Base-by-base conservation (phyloP, 2,329 filamentous ascomycete species). In the Sporothrix luriei region DNA sequence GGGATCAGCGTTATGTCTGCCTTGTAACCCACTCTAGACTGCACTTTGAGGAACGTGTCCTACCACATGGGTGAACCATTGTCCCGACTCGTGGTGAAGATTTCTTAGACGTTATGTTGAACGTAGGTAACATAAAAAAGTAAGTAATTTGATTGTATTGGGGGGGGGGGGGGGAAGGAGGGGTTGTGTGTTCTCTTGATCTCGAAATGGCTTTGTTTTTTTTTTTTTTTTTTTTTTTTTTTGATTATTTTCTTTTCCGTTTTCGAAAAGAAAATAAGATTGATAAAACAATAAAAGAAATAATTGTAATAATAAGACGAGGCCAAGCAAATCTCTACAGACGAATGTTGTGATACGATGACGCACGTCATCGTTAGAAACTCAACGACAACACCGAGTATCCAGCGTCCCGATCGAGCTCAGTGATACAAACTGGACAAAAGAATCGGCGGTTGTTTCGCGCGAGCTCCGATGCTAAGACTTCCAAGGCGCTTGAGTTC, bases 361-460 rank as follows among this genome's bases (percentile, higher is more conserved):
- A 33, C 9, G 7, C 33, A 9, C 33, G 33, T 5, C 7, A 6
- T 33, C 5, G 6, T 33, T 33, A 7, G 33, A 33, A 5, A 33
- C 9, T 9, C 33, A 33, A 7, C 33, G 9, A 7, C 33, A 33
- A 33, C 33, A 6, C 5, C 29, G 3, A 29, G 3, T 3, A 33
- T 62, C 26, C 57, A 62, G 26, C 24, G 57, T 46, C 57, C 38
- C 26, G 38, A 6, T 26, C 46, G 29, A n/a, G 21, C 29, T 10
- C 11, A 7, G 43, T 21, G 10, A 38, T 14, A 33, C 33, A 33
- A 33, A 7, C 33, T 7, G 33, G 33, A 33, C 33, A 21, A 43
- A 24, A 62, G 26, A 24, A 40, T 62, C 57, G 57, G 57, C 40
- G n/a, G 13, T 62, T 46, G 38, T 43, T 62, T 62, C 40, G 40